Evolutionary conservation across 2,329 filamentous ascomycete genomes (phyloP).

Genomic region (Teratosphaeriaceae sp.): DNA sequence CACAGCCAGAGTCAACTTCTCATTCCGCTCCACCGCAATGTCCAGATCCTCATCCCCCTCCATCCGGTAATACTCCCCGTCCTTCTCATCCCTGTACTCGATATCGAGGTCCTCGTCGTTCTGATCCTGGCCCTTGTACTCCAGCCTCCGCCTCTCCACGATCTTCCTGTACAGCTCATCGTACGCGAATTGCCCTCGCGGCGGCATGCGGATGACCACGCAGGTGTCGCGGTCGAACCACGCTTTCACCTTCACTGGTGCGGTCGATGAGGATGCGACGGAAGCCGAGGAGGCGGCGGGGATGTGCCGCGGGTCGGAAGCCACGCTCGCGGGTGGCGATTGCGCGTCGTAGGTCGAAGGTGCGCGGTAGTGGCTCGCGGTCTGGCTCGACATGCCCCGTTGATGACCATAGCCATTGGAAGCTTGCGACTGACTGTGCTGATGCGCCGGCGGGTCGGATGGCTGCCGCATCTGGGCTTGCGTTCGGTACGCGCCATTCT

Average conservation of each 20-base stretch:
- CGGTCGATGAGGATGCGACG: slow-evolving; percentile 18
- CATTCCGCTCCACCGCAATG: slow-evolving; percentile 72
- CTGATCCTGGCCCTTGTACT: slow-evolving; percentile 30
- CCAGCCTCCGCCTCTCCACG: slow-evolving; percentile 72
- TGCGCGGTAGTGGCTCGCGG: slow-evolving; percentile 19
- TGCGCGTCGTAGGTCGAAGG: slow-evolving; percentile 7
- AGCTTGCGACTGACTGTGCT: slow-evolving; percentile 17
- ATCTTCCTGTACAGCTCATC: slow-evolving; percentile 77
- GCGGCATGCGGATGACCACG: slow-evolving; percentile 82
- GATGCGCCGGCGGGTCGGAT: slow-evolving; percentile 15
- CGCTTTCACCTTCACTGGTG: slow-evolving; percentile 79
- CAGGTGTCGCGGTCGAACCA: slow-evolving; percentile 81
- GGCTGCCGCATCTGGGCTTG: slow-evolving; percentile 17
- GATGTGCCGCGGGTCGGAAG: slow-evolving; percentile 13
- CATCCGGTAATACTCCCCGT: slow-evolving; percentile 66
- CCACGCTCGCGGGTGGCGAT: background rate
- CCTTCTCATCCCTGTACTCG: slow-evolving; percentile 79
- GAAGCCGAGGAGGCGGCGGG: slow-evolving; percentile 3
- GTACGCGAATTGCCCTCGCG: slow-evolving; percentile 61
- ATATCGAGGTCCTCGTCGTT: slow-evolving; percentile 57
- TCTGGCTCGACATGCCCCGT: slow-evolving; percentile 3
- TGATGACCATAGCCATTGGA: slow-evolving; percentile 13
- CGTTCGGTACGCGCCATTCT: slow-evolving; percentile 16
- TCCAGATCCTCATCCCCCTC: slow-evolving; percentile 76
- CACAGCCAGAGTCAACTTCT: slow-evolving; percentile 68